phyloP scores from a whole-genome alignment of 495 filamentous ascomycete genomes.

The Xylaria bambusicola region DNA sequence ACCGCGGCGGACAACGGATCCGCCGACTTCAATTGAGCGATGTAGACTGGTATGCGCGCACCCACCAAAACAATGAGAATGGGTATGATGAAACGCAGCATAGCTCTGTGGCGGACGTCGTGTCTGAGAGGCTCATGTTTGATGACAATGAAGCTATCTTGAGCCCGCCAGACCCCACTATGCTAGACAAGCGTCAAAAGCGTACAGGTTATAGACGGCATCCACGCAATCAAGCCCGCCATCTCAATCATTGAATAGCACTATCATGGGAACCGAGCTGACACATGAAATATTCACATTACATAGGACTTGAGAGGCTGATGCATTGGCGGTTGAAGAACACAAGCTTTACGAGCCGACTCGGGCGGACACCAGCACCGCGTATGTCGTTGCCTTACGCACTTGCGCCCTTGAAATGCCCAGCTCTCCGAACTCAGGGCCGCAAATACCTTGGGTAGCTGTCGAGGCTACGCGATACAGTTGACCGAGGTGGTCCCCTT shows the following conservation, averaged over 20 bases:
- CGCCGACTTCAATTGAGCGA: constrained; percentile 93
- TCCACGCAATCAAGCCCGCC: constrained; percentile 13
- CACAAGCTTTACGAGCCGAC: constrained; percentile 1
- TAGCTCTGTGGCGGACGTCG: constrained; percentile 5
- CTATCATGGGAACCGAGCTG: constrained; percentile 6
- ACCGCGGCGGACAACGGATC: constrained; percentile 76
- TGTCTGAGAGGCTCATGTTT: constrained; percentile 4
- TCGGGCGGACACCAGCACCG: background rate
- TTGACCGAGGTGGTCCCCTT: background rate
- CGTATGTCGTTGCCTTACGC: background rate
- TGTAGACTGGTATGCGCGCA: constrained; percentile 83
- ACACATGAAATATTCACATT: constrained; percentile 10
- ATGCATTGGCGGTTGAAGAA: constrained; percentile 9
- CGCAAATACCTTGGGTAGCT: background rate
- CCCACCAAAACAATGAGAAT: constrained; percentile 25
- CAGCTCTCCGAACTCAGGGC: background rate
- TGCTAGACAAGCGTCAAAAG: constrained; percentile 32
- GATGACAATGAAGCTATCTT: constrained; percentile 19
- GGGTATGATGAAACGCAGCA: constrained; percentile 13
- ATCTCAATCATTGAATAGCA: constrained; percentile 13
- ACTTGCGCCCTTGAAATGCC: too few relatives aligned
- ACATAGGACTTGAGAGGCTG: constrained; percentile 18
- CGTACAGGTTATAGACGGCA: constrained; percentile 17
- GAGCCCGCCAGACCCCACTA: constrained; percentile 22
- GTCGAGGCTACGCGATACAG: constrained; percentile 2